phyloP scores from a whole-genome alignment of 75 land plant species.

The Gnetum montanum region DNA sequence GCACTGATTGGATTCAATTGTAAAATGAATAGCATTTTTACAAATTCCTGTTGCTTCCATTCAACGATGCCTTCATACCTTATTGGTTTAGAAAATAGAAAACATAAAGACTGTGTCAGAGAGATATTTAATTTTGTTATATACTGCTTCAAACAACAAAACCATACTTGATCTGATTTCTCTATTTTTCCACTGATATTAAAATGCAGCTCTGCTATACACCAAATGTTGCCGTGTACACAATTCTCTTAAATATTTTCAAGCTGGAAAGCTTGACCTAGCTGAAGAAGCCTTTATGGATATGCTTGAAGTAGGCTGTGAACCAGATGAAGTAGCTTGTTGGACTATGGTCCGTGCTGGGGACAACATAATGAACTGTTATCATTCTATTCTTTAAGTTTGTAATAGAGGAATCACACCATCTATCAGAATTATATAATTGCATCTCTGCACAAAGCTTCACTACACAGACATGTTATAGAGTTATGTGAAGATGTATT shows the following conservation, averaged over 20 bases:
- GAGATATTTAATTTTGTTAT: no score
- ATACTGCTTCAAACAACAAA: no score
- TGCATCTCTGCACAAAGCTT: slow-evolving; percentile 67
- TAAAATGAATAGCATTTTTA: no score
- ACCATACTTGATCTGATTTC: no score
- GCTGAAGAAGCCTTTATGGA: slow-evolving; percentile 77
- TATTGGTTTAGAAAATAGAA: no score
- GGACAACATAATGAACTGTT: slow-evolving; percentile 64
- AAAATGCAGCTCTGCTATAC: slow-evolving; percentile 74
- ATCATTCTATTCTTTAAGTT: slow-evolving; percentile 56
- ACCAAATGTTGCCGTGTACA: slow-evolving; percentile 86
- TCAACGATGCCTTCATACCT: no score
- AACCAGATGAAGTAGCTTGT: slow-evolving; percentile 92
- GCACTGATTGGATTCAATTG: no score
- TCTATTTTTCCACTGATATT: no score
- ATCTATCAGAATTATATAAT: slow-evolving; percentile 59
- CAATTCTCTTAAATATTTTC: slow-evolving; percentile 61
- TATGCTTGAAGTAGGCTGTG: slow-evolving; percentile 88
- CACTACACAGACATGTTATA: slow-evolving; percentile 33
- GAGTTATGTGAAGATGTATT: slow-evolving; percentile 70
- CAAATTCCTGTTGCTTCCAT: no score
- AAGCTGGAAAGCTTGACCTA: slow-evolving; percentile 78
- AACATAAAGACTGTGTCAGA: no score
- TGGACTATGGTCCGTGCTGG: slow-evolving; percentile 83
- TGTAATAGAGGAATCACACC: slow-evolving; percentile 35